phyloP scores from a whole-genome alignment of 2,329 filamentous ascomycete species.

The Ceratocystis cubensis region DNA sequence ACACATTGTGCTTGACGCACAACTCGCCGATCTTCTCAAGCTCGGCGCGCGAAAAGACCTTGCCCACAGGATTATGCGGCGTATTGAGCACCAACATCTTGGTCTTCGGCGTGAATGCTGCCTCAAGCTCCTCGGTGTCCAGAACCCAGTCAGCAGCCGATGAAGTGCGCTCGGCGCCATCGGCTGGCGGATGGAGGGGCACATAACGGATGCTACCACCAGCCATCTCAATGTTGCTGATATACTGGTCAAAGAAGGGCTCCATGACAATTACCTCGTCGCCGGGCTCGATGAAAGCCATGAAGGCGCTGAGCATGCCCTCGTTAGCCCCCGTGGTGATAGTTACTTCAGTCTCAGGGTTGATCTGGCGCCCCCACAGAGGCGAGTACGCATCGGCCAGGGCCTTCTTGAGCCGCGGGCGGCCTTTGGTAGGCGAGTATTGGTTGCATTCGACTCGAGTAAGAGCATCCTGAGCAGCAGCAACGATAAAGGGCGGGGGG shows the following conservation, averaged over 20 bases:
- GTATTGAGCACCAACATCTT: constrained; percentile 94
- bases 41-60: constrained; percentile 79
- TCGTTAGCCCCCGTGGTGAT: constrained; percentile 90
- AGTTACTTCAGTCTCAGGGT: constrained; percentile 86
- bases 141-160: constrained; percentile 82
- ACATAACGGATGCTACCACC: constrained; percentile 92
- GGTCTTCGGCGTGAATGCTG: constrained; percentile 69
- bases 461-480: constrained; percentile 81
- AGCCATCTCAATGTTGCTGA: constrained; percentile 97
- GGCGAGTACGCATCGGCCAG: constrained; percentile 87
- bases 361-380: constrained; percentile 65
- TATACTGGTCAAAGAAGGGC: constrained; percentile 98
- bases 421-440: constrained; percentile 90
- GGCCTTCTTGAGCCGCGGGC: constrained; percentile 82
- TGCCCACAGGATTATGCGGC: constrained; percentile 87
- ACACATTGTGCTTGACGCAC: constrained; percentile 83
- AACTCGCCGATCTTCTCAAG: constrained; percentile 74
- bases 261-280: constrained; percentile 98
- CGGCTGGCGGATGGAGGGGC: constrained; percentile 75
- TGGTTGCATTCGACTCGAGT: constrained; percentile 95
- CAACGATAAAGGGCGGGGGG: constrained; percentile 76
- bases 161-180: constrained; percentile 66
- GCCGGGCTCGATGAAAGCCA: constrained; percentile 88
- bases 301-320: constrained; percentile 90
- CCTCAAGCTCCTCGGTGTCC: constrained; percentile 70